Conservation (phyloP, 2,329 filamentous ascomycete species). For the Clarireedia sp. region DNA sequence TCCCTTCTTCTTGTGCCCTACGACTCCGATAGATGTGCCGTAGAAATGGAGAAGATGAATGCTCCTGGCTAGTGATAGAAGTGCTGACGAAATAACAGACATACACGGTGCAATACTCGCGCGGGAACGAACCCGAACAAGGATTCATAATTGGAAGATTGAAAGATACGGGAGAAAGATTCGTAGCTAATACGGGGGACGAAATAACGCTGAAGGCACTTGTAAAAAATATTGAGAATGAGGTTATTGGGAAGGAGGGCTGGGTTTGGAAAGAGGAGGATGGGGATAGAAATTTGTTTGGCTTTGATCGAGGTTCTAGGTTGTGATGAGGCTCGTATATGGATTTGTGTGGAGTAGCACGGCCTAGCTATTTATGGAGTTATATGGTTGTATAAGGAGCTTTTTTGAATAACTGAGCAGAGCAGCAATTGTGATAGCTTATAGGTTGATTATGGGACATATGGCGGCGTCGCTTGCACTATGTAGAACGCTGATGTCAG, state of each 20-base stretch:
- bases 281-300: slow-evolving; percentile 33
- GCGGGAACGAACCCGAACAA: slow-evolving; percentile 39
- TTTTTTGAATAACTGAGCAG: too few species aligned
- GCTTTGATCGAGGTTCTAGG: slow-evolving; percentile 15
- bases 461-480: too few species aligned
- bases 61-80: neutral
- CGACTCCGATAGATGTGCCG: neutral
- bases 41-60: neutral
- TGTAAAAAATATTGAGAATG: slow-evolving; percentile 32
- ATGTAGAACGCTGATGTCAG: too few species aligned
- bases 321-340: neutral
- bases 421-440: too few species aligned
- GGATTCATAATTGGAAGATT: slow-evolving; percentile 47
- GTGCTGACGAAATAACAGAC: slow-evolving; percentile 34
- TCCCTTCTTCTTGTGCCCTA: neutral
- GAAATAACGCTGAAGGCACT: slow-evolving; percentile 39
- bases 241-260: slow-evolving; percentile 42
- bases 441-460: too few species aligned
- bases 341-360: neutral
- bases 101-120: slow-evolving; percentile 50
- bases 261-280: slow-evolving; percentile 33
- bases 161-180: slow-evolving; percentile 37
- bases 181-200: slow-evolving; percentile 50
- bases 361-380: too few species aligned
- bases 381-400: too few species aligned